Evolutionary conservation across 768 basidiomycete genomes (phyloP).

Genomic region (Mycena alexandri): DNA sequence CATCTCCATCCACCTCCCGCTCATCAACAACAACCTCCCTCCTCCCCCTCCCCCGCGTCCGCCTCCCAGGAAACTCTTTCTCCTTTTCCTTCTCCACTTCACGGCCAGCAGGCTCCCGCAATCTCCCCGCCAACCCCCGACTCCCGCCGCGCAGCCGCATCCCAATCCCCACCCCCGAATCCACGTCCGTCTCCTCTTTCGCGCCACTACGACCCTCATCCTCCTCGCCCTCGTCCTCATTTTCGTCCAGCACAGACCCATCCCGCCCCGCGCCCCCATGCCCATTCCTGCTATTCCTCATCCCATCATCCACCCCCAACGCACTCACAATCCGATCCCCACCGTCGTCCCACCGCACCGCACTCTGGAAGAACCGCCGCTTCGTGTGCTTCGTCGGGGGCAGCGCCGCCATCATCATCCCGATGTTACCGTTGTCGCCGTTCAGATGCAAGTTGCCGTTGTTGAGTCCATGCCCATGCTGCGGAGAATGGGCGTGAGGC

Average conservation of each 20-base stretch:
- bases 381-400: conserved; percentile 43
- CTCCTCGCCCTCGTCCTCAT: no score
- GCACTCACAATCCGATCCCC: conserved; percentile 10
- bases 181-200: not conserved
- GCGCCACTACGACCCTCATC: no score
- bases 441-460: no score
- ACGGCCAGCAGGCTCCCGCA: conserved; percentile 15
- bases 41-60: conserved; percentile 21
- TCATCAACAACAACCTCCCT: conserved; percentile 17
- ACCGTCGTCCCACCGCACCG: conserved; percentile 30
- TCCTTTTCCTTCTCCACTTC: no score
- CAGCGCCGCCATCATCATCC: no score
- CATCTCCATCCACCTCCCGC: conserved; percentile 16
- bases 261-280: conserved; percentile 2
- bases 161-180: no score
- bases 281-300: conserved; percentile 16
- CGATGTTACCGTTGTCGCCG: no score
- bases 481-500: not conserved
- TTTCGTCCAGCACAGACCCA: no score
- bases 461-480: no score
- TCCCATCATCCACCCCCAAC: not conserved
- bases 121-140: no score
- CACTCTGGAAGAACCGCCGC: conserved; percentile 72
- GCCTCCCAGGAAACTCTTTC: not conserved
- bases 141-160: no score